Conservation (phyloP, 768 basidiomycete species). For the Dictyophora rubrovolvata region DNA sequence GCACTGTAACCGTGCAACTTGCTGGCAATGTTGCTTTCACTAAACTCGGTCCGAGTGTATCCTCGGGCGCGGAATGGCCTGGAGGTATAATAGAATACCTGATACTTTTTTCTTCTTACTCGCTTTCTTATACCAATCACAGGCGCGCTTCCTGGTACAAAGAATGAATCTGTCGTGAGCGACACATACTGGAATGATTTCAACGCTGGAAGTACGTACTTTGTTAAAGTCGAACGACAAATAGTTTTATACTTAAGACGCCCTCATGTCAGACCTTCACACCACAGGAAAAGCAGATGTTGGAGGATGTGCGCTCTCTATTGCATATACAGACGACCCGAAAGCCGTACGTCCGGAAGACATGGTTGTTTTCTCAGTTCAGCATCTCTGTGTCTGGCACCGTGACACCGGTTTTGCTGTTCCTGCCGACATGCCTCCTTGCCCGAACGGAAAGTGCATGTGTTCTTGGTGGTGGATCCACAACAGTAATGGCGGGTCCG, state of each 20-base stretch:
- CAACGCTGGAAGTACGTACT: constrained; percentile 1
- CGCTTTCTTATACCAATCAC: neutral
- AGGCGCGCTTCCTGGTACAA: neutral
- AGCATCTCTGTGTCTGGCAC: constrained; percentile 66
- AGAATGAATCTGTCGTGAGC: neutral
- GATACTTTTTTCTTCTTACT: neutral
- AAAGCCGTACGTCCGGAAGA: constrained; percentile 50
- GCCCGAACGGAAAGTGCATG: constrained; percentile 50
- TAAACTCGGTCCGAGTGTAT: neutral
- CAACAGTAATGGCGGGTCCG: constrained; percentile 11
- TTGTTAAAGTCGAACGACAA: neutral
- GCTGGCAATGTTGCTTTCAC: constrained; percentile 30
- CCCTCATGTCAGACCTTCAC: constrained; percentile 31
- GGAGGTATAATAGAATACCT: neutral
- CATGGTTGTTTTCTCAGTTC: constrained; percentile 65
- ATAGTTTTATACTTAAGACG: neutral
- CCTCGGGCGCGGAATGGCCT: neutral
- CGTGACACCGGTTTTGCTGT: constrained; percentile 62
- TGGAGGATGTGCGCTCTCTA: constrained; percentile 58
- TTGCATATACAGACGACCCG: constrained; percentile 63
- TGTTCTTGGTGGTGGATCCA: constrained; percentile 75
- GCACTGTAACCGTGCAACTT: constrained; percentile 42
- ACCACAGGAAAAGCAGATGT: constrained; percentile 45
- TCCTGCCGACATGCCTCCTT: constrained; percentile 57
- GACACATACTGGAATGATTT: constrained; percentile 1